These are phyloP conservation scores for Exophiala sp. DNA, from an alignment of 2,329 filamentous ascomycete genomes.

Conservation along the genomic window DNA sequence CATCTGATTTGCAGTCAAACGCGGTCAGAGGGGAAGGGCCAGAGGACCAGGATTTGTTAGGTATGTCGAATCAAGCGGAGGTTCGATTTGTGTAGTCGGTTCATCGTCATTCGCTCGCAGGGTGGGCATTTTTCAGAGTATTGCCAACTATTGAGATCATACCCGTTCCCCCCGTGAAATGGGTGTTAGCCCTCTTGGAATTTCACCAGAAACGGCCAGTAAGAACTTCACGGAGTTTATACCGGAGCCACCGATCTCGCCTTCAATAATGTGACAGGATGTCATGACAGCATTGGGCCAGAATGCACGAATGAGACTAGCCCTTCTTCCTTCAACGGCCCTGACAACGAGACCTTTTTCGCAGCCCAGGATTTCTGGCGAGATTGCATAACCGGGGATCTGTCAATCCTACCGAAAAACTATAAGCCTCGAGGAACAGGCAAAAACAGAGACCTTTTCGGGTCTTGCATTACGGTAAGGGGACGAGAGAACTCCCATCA, in stretches of 20 bases:
- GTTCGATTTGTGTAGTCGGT: neutral
- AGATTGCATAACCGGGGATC: neutral
- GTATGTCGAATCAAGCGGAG: too few relatives aligned
- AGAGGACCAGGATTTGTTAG: too few relatives aligned
- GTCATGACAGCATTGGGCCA: neutral
- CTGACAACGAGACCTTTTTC: neutral
- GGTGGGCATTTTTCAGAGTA: neutral
- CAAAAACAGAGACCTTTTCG: too few relatives aligned
- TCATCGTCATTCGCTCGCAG: neutral
- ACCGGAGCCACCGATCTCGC: too few relatives aligned
- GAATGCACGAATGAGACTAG: neutral
- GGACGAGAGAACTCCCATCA: too few relatives aligned
- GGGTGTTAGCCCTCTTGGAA: neutral
- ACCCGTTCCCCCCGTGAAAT: constrained; percentile 2
- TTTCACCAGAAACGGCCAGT: neutral
- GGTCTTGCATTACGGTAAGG: too few relatives aligned
- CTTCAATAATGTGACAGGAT: neutral
- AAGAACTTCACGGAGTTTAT: neutral
- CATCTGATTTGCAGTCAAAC: too few relatives aligned
- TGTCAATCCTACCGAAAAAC: neutral
- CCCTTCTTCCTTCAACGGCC: neutral
- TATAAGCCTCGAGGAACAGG: too few relatives aligned
- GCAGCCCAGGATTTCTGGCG: neutral
- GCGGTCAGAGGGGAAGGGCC: neutral
- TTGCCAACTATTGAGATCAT: neutral